A percentile compares a stretch with the other conserved stretches of the same genome.
Conservation (phyloP, 139 green algal genomes). For the Coelastrella sp. region DNA sequence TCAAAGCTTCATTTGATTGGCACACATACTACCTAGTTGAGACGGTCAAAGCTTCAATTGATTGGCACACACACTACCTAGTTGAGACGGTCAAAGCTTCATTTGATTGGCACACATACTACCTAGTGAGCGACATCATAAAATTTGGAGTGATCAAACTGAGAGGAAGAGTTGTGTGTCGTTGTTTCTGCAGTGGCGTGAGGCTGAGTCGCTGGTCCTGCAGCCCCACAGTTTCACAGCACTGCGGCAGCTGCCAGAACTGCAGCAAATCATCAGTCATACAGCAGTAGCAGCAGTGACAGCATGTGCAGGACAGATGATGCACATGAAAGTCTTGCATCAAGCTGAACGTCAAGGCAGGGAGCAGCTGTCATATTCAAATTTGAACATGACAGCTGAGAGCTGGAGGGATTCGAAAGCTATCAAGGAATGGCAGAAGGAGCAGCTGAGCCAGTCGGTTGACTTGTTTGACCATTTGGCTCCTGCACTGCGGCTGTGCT, state of each 20-base stretch:
- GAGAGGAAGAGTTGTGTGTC: too few relatives aligned
- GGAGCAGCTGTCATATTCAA: too few relatives aligned
- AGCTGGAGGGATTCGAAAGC: too few relatives aligned
- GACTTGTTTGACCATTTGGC: background rate
- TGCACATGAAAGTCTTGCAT: background rate
- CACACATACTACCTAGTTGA: too few relatives aligned
- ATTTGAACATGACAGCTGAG: background rate
- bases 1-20: too few relatives aligned
- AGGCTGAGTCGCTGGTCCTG: background rate
- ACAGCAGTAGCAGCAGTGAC: background rate
- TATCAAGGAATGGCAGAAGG: too few relatives aligned
- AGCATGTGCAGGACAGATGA: background rate
- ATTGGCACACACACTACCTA: too few relatives aligned
- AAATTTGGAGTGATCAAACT: too few relatives aligned
- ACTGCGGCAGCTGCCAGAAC: background rate
- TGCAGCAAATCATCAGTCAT: constrained; percentile 27
- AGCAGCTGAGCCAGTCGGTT: background rate
- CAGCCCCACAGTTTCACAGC: background rate
- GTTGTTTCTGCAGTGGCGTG: constrained; percentile 13
- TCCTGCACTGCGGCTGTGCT: background rate
- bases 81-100: too few relatives aligned
- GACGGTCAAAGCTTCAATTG: too few relatives aligned
- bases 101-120: background rate
- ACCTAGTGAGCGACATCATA: too few relatives aligned
- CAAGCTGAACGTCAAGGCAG: too few relatives aligned